These are phyloP conservation scores for Aspergillus proliferans DNA, from an alignment of 2,329 filamentous ascomycete species.

Conservation along the genomic window DNA sequence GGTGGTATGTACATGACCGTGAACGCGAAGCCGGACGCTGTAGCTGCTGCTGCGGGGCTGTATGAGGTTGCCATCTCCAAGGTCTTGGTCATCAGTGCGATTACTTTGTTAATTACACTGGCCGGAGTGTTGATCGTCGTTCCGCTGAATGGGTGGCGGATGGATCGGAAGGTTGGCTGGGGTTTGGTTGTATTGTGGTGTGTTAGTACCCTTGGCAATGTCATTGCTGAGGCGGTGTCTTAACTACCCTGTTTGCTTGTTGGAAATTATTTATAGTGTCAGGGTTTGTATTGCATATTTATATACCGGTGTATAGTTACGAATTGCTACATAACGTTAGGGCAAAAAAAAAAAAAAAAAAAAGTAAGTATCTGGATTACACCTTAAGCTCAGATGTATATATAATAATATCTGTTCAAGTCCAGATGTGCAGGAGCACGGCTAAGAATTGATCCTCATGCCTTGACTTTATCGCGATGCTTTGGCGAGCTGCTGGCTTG, in stretches of 20 bases:
- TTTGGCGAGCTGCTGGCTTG: no score
- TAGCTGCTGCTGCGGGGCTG: conserved; percentile 38
- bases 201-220: conserved; percentile 72
- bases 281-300: neutral
- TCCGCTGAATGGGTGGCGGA: conserved; percentile 77
- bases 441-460: no score
- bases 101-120: conserved; percentile 76
- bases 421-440: no score
- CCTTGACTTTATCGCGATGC: no score
- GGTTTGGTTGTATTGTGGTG: conserved; percentile 74
- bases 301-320: neutral
- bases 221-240: conserved; percentile 63
- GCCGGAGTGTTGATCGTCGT: conserved; percentile 72
- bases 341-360: neutral
- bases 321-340: neutral
- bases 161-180: conserved; percentile 77
- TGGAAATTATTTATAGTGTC: neutral
- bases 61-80: conserved; percentile 80
- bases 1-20: conserved; percentile 85
- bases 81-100: conserved; percentile 75
- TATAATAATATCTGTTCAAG: no score
- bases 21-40: conserved; percentile 31
- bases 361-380: no score
- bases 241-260: conserved; percentile 8
- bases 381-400: no score